Evolutionary conservation across 495 filamentous ascomycete species (phyloP).

Genomic region (Aspergillus heteromorphus): DNA sequence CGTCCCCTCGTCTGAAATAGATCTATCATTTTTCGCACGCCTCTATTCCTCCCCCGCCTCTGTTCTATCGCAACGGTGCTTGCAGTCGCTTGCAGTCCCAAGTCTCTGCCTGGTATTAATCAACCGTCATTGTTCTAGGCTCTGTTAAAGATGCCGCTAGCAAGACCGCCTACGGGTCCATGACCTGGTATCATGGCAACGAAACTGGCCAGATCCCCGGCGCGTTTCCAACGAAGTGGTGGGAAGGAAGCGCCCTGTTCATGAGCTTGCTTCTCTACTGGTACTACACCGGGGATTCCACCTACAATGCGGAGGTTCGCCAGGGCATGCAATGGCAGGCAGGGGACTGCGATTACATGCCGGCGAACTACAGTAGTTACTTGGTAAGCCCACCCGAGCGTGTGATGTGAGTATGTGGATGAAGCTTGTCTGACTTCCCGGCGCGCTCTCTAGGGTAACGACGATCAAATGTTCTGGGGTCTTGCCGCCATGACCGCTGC

Average conservation of each 20-base stretch:
- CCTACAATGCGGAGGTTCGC: conserved; percentile 47
- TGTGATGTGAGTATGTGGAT: neutral
- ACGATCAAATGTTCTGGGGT: conserved; percentile 56
- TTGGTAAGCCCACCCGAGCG: conserved; percentile 17
- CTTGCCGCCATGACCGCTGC: conserved; percentile 52
- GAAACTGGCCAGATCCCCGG: conserved; percentile 57
- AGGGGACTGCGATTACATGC: conserved; percentile 46
- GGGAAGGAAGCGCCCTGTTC: conserved; percentile 68
- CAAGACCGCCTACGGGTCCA: conserved; percentile 56
- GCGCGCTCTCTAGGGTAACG: conserved; percentile 39
- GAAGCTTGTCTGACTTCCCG: neutral
- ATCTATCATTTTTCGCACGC: neutral
- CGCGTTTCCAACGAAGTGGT: conserved; percentile 60
- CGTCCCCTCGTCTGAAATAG: neutral
- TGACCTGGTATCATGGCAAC: conserved; percentile 64
- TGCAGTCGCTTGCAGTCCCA: too few species aligned
- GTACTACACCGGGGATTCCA: conserved; percentile 51
- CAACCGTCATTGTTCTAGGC: conserved; percentile 36
- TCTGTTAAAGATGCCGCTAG: conserved; percentile 60
- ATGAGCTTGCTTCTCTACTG: conserved; percentile 47
- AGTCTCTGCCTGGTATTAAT: neutral
- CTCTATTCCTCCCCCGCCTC: neutral
- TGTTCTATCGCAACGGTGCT: neutral
- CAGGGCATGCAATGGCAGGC: conserved; percentile 47
- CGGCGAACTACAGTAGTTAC: conserved; percentile 35